phyloP scores from a whole-genome alignment of 306 rosid species.

The Rosa chinensis region DNA sequence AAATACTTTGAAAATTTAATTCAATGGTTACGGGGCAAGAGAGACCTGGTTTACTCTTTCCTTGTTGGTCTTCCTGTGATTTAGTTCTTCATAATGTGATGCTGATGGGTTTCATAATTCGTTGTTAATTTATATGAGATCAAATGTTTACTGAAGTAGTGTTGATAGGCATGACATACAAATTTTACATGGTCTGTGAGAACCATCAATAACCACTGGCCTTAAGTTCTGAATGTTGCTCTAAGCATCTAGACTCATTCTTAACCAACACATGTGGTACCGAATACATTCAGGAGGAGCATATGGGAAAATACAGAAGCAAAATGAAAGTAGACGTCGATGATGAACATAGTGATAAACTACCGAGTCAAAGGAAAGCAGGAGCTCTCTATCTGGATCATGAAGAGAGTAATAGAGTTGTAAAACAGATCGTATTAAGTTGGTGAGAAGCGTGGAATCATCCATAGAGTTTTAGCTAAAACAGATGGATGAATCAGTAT shows the following conservation, averaged over 20 bases:
- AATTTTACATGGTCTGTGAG: neutral
- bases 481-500: neutral
- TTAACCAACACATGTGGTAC: neutral
- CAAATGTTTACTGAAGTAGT: neutral
- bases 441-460: neutral
- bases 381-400: neutral
- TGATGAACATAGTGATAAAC: neutral
- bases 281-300: neutral
- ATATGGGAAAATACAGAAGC: neutral
- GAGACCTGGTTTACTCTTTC: neutral
- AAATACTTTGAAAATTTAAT: neutral
- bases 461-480: neutral
- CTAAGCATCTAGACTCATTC: neutral
- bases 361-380: neutral
- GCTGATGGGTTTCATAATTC: neutral
- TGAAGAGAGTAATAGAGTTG: neutral
- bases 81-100: neutral
- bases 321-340: neutral
- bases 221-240: neutral
- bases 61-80: neutral
- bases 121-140: neutral
- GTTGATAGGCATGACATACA: neutral
- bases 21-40: neutral
- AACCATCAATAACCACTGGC: neutral
- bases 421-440: neutral